These are phyloP conservation scores for Verticillium longisporum DNA, from an alignment of 2,329 filamentous ascomycete genomes.

Conservation along the genomic window DNA sequence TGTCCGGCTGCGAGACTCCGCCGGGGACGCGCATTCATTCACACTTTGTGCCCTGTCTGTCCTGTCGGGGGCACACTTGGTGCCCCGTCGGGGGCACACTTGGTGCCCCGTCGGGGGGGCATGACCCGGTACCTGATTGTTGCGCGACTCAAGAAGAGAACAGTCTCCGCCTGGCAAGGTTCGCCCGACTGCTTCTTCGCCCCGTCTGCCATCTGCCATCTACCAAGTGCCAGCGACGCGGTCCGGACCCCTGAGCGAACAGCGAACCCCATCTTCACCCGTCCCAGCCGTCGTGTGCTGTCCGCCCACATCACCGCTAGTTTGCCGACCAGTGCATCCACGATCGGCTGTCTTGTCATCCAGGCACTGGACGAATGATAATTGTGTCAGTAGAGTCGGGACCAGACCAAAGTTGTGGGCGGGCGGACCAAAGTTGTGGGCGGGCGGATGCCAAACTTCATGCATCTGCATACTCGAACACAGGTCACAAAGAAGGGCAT, in stretches of 20 bases:
- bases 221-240: neutral
- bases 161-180: neutral
- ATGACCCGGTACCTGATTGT: neutral
- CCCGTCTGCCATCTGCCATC: neutral
- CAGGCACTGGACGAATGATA: neutral
- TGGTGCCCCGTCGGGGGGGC: too few species aligned
- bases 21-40: neutral
- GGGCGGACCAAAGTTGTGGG: too few species aligned
- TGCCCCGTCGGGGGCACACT: too few species aligned
- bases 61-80: too few species aligned
- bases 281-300: neutral
- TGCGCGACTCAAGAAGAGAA: neutral
- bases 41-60: neutral
- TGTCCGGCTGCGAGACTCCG: neutral
- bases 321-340: neutral
- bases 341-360: neutral
- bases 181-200: too few species aligned
- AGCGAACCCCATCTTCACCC: neutral
- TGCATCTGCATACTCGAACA: neutral
- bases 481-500: neutral
- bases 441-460: too few species aligned
- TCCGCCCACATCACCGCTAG: conserved; percentile 1
- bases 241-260: neutral
- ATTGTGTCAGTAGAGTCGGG: neutral
- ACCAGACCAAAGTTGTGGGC: too few species aligned